Base-by-base conservation (phyloP, 208 protist species). In the Angomonas desouzai region DNA sequence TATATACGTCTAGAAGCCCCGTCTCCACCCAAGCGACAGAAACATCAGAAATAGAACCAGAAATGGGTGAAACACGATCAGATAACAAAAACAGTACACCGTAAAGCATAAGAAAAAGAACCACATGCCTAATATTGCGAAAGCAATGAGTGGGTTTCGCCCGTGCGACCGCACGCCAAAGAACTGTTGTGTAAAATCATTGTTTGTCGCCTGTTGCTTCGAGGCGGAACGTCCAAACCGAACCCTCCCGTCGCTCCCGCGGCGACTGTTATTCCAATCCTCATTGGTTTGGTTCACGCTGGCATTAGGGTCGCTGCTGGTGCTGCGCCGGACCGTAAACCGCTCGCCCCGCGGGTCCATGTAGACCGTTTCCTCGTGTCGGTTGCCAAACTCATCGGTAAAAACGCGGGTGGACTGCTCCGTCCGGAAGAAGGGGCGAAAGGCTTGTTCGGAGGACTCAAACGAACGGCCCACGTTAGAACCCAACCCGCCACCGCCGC, bases 331-430 rank as follows among this genome's bases (percentile, higher is more conserved):
- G n/a, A 92, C 82, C 3, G 79, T 91, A 70, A 82, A 95, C 22
- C 73, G 72, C 36, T 62, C 79, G 0, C 89, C 89, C 45, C 76
- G 55, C 10, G 86, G 58, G 55, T 91, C 83, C 29, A 66, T 75
- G 76, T 82, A 95, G 13, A 74, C 86, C 25, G 68, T 71, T 64
- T 95, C 85, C 84, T 95, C 89, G 68, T 92, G 82, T 20, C 81
- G 81, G 70, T 95, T 93, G 13, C 89, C 89, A 48, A 83, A 68
- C 11, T 58, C 73, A 57, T 95, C 86, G 1, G 73, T 68, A 59
- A 83, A 91, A 29, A 95, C 56, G 7, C 66, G 70, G 23, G 66
- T 62, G 48, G 70, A 74, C 20, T 70, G 61, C 48, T 88, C 74
- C 13, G 56, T 65, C 25, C 75, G 63, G 66, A 89, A 86, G 48